These are phyloP conservation scores for Eragrostis curvula DNA, from an alignment of 176 grass and related monocot genomes.

Conservation along the genomic window DNA sequence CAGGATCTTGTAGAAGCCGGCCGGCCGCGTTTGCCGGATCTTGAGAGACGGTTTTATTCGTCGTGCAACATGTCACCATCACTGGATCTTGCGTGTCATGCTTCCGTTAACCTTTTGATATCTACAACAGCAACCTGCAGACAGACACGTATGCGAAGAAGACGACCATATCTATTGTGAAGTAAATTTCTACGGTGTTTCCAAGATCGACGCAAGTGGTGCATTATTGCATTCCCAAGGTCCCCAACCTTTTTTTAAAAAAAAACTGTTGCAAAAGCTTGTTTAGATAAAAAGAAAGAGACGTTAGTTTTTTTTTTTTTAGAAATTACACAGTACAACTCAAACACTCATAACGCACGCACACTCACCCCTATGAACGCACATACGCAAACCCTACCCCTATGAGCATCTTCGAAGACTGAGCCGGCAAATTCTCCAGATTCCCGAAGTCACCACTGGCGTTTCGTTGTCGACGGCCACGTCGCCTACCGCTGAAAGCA, in stretches of 20 bases:
- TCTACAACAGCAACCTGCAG: background rate
- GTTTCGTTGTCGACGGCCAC: too few species aligned
- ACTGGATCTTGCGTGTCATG: background rate
- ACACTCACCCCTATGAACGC: too few species aligned
- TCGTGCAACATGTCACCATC: constrained; percentile 25
- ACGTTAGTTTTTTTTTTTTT: too few species aligned
- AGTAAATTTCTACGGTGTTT: background rate
- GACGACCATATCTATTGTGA: background rate
- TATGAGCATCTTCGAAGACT: too few species aligned
- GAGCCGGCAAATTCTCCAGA: too few species aligned
- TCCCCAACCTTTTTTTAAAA: background rate
- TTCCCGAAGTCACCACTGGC: too few species aligned
- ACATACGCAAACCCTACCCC: too few species aligned
- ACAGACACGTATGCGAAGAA: background rate
- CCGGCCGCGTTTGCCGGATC: constrained; percentile 10
- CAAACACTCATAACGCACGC: too few species aligned
- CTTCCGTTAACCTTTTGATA: constrained; percentile 2
- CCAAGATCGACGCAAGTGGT: background rate
- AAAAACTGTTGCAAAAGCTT: background rate
- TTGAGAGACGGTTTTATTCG: background rate
- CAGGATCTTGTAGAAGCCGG: background rate
- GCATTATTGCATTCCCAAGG: background rate
- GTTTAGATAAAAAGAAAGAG: background rate
- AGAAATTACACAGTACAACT: too few species aligned
- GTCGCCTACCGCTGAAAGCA: too few species aligned